Evolutionary conservation across 129 eudicot genomes (phyloP).

Genomic region (Apium graveolens): DNA sequence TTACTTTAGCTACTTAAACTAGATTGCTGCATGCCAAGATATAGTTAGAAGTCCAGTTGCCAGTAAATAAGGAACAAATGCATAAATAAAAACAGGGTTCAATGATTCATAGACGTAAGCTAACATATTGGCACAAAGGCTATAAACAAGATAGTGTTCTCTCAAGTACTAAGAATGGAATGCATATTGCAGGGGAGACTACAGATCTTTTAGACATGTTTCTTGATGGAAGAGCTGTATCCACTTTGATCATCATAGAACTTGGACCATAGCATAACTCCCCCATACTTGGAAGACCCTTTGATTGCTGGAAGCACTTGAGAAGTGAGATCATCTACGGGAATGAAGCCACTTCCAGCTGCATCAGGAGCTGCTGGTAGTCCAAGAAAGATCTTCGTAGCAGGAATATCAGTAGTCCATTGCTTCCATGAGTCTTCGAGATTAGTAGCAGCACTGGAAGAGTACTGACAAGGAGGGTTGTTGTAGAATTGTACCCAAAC

Average conservation of each 20-base stretch:
- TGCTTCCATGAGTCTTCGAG: slow-evolving; percentile 9
- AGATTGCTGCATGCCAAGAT: neutral
- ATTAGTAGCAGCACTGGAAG: neutral
- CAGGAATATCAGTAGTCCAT: slow-evolving; percentile 2
- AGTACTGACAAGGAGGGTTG: slow-evolving; percentile 7
- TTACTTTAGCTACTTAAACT: neutral
- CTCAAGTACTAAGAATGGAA: neutral
- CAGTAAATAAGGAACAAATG: neutral
- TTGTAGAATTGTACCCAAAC: slow-evolving; percentile 10
- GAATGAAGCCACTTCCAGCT: slow-evolving; percentile 1
- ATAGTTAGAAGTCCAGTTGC: neutral
- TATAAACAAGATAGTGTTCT: neutral
- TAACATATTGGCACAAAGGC: neutral
- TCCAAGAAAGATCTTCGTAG: neutral
- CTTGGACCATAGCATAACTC: neutral
- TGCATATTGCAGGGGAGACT: neutral
- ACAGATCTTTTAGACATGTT: neutral
- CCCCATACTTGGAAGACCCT: neutral
- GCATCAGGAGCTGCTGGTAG: slow-evolving; percentile 10
- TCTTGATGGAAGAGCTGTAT: slow-evolving; percentile 1
- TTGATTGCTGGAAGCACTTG: slow-evolving; percentile 3
- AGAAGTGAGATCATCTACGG: neutral
- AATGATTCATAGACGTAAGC: neutral
- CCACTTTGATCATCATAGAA: neutral
- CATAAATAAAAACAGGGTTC: neutral